Base-by-base conservation (phyloP, 345 rosid species). In the Syzygium aqueum region DNA sequence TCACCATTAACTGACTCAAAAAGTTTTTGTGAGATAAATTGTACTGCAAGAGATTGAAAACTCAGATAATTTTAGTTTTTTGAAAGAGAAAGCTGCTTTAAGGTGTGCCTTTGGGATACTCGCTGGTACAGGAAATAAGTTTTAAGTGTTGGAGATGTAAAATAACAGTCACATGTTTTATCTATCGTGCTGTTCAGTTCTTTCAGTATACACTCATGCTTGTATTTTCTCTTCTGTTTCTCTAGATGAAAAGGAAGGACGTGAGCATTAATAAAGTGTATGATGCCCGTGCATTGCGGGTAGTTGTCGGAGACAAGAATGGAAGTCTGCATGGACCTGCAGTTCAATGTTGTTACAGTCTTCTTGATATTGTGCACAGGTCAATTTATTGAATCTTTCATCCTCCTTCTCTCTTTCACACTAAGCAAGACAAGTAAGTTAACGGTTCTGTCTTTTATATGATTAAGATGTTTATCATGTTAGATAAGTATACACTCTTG, bases 211-310 rank as follows among this genome's bases (percentile, higher is more conserved):
- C 40, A 19, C 14, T 67, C 50, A 46, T 15, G 59, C 10, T 11
- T 51, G 87, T 85, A 17, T 85, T 40, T 56, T 87, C 85, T 86
- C 25, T 77, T 86, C 85, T 85, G 27, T 85, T 86, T 28, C 54
- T 89, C 63, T 88, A 95, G 97, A 95, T 95, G 97, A 95, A 92
- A 88, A 91, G 96, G 57, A 95, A 95, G 90, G 97, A 95, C 85
- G 92, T 95, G 54, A 91, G 92, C 85, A 93, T 95, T 59, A 84
- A 90, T 88, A 91, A 93, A 90, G 94, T 95, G 22, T 94, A 92
- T 87, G 96, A 95, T 91, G 94, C 96, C 73, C 96, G 97, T 83
- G 97, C 97, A 51, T 57, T 95, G 89, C 94, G 97, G 88, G 97
- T 95, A 19, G 92, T 95, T 84, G 92, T 95, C 85, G 97, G 97